These are phyloP conservation scores for Sarcocystis neurona DNA, from an alignment of 169 alveolate species.

Conservation along the genomic window DNA sequence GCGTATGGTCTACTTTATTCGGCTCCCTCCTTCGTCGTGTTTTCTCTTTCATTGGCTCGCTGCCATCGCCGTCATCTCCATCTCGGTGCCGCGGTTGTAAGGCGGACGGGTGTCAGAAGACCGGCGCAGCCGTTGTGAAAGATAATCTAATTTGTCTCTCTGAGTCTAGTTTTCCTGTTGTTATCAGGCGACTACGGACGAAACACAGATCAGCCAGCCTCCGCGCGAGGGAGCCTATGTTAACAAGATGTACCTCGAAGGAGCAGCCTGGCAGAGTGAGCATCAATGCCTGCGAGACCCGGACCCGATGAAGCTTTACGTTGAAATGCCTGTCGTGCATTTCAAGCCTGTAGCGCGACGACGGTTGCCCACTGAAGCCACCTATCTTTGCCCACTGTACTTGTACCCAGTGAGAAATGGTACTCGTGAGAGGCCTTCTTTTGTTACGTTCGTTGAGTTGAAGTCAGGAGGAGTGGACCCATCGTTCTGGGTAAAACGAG, in stretches of 20 bases:
- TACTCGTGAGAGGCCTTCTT: conserved; percentile 83
- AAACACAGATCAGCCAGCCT: conserved; percentile 75
- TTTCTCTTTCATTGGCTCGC: too few relatives aligned
- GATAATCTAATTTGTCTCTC: too few relatives aligned
- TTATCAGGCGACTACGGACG: conserved; percentile 70
- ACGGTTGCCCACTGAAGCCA: conserved; percentile 74
- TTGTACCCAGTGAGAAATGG: conserved; percentile 81
- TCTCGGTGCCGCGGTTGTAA: too few relatives aligned
- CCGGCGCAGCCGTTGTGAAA: too few relatives aligned
- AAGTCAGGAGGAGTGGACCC: conserved; percentile 79
- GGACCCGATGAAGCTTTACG: conserved; percentile 87
- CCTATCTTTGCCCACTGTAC: conserved; percentile 91
- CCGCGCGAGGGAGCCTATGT: conserved; percentile 92
- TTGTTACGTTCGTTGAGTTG: conserved; percentile 79
- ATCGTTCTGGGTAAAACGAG: conserved; percentile 92
- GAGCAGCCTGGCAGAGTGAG: conserved; percentile 93
- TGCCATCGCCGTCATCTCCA: too few relatives aligned
- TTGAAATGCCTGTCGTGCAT: conserved; percentile 89
- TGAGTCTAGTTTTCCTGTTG: background rate
- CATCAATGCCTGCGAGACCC: conserved; percentile 85
- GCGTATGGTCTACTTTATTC: background rate
- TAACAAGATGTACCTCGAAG: conserved; percentile 88
- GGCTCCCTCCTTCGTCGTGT: too few relatives aligned
- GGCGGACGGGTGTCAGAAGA: too few relatives aligned
- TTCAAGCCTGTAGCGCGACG: conserved; percentile 89